phyloP scores from a whole-genome alignment of 2,329 filamentous ascomycete species.

The Colletotrichum gloeosporioides region DNA sequence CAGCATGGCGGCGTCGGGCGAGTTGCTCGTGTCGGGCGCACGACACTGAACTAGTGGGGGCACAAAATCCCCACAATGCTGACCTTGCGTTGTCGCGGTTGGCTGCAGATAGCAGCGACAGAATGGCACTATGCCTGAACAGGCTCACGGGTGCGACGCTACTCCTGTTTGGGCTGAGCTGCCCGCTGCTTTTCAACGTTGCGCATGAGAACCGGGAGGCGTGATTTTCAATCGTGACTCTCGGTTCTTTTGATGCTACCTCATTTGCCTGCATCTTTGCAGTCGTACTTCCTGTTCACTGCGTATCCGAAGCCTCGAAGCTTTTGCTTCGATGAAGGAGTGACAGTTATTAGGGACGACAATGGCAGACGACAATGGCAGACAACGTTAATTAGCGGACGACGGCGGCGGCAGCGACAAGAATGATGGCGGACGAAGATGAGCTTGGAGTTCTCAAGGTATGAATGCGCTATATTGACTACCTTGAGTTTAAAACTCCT shows the following conservation, averaged over 20 bases:
- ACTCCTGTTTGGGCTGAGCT: not conserved
- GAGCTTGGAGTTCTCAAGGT: not conserved
- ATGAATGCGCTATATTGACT: not conserved
- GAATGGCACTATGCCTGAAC: not conserved
- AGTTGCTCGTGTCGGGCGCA: not conserved
- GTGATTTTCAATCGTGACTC: no score
- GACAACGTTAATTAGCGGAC: no score
- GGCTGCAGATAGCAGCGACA: not conserved
- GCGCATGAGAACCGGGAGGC: not conserved
- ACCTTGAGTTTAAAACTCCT: not conserved
- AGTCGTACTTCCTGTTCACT: no score
- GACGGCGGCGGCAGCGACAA: not conserved
- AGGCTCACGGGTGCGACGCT: not conserved
- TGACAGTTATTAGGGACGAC: no score
- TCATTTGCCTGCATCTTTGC: no score
- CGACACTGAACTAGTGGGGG: not conserved
- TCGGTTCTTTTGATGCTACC: no score
- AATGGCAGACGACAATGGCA: no score
- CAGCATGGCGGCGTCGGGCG: not conserved
- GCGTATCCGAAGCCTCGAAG: no score
- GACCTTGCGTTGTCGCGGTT: not conserved
- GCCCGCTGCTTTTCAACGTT: not conserved
- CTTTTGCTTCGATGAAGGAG: no score
- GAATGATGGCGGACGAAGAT: not conserved
- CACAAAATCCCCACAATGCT: not conserved